Base-by-base conservation (phyloP, 1,284 basidiomycete species). In the Boletus sp. region DNA sequence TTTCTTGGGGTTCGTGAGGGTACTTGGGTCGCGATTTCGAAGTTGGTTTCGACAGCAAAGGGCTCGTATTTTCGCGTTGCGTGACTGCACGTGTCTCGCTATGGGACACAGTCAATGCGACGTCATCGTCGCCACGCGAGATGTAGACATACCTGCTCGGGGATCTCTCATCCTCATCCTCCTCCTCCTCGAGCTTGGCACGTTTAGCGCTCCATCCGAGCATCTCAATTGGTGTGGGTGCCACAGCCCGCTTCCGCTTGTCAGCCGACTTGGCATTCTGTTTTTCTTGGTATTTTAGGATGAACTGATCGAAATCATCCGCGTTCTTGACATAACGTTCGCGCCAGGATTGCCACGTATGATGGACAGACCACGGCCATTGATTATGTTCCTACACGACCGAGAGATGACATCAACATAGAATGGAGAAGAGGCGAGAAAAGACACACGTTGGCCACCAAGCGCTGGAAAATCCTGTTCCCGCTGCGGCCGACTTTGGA, bases 301-400 rank as follows among this genome's bases (percentile, higher is more conserved):
- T 80, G 14, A 30, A 38, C 8, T 3, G 17, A 55, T 84, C 73
- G 40, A 81, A 80, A 0, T 46, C 32, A 0, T 50, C 56, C 32
- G 64, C 25, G 38, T 80, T 65, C 48, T 70, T 77, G 37, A 56
- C 57, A 52, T 81, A 82, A 20, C 71, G 73, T 37, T 77, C 68
- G 9, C 77, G 70, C 81, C 81, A 82, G 4, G 76, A 77, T 13
- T 72, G 67, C 74, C 71, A 77, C 0, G 78, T 23, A 55, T 82
- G 81, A 4, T 61, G 59, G 4, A 41, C 50, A 13, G 71, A 60
- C 77, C 76, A 80, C 2, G 64, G 59, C 74, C 75, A 80, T 42
- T 54, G 2, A 0, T 30, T 20, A 0, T 33, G 0, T 10, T 41
- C 41, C 60, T 65, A 42, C 29, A 30, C 4, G n/a, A 23, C 19